Evolutionary conservation across 2,329 filamentous ascomycete species (phyloP), one percentile per base, ranked within the genome.

Genomic region (Septoria petroselini): DNA sequence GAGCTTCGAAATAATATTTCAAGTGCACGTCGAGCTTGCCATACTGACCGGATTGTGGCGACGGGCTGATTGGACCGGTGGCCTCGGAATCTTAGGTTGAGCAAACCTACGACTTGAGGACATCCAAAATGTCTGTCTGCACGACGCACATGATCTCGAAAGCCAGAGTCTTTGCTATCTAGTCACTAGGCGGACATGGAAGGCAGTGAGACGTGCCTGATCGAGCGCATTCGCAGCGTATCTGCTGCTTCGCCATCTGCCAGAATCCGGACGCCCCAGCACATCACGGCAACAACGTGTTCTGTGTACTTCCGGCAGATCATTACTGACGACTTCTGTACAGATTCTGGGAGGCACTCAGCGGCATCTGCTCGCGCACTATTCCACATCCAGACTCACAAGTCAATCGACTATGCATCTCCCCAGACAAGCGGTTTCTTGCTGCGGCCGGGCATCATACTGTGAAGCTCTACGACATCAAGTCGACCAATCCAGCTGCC

Each of bases 371-470:
- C 74, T 96, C 90, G 34, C 88, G 93, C 58, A 98, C 93, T 17
- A 97, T 98, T 62, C 93, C 96, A 62, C 91, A 98, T 67, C 89
- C 93, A 2, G 93, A 98, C 71, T 97, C 91, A 7, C 93, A 98
- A 71, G 93, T 98, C 62, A 98, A 98, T 72, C 88, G 93, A 35
- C 84, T 98, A 41, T 97, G 91, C 71, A 98, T 98, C 65, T 96
- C 93, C 9, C 93, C 93, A 56, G 93, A 98, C 75, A 98, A 98
- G 73, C 87, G 91, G 56, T 96, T 86, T 71, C 85, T 97, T 47
- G 91, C 91, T 27, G 91, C 84, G 18, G 84, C 84, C 0, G 84
- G 84, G 19, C 81, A 84, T 60, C 88, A 91, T 70, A 90, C 87
- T 43, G 89, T 98, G 66, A 97, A 97, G 73, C 86, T 98, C 51